These are phyloP conservation scores for Moesziomyces sp. DNA, from an alignment of 1,284 basidiomycete genomes.

Conservation along the genomic window DNA sequence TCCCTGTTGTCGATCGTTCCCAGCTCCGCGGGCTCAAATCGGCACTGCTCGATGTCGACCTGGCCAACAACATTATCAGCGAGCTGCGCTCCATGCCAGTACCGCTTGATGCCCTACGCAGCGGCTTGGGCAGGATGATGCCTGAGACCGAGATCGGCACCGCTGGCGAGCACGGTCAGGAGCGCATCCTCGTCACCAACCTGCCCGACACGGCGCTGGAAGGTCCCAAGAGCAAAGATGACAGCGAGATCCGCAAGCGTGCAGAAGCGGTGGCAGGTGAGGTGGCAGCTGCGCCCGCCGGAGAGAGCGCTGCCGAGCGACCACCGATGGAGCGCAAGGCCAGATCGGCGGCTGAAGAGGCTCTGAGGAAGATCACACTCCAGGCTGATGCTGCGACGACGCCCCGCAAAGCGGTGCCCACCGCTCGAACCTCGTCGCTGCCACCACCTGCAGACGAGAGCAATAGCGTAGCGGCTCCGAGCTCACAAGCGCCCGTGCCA, in stretches of 20 bases:
- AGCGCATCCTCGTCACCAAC: conserved; percentile 31
- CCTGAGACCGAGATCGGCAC: conserved; percentile 38
- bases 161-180: conserved; percentile 43
- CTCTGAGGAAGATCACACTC: conserved; percentile 33
- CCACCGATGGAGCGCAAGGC: conserved; percentile 19
- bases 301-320: background rate
- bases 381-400: conserved; percentile 13
- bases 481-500: background rate
- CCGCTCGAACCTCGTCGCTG: conserved; percentile 34
- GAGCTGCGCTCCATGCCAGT: conserved; percentile 54
- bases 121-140: conserved; percentile 19
- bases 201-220: conserved; percentile 22
- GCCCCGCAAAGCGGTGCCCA: conserved; percentile 21
- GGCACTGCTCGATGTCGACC: conserved; percentile 51
- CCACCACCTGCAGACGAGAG: conserved; percentile 21
- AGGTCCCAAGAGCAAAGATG: conserved; percentile 18
- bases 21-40: conserved; percentile 55
- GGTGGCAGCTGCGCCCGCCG: conserved; percentile 4
- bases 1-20: conserved; percentile 32
- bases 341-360: conserved; percentile 45
- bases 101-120: conserved; percentile 27
- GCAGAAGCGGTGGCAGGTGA: conserved; percentile 13
- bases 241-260: conserved; percentile 41
- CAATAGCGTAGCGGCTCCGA: background rate
- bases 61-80: conserved; percentile 59